These are phyloP conservation scores for Venustampulla echinocandica DNA, from an alignment of 495 filamentous ascomycete species.

Conservation along the genomic window DNA sequence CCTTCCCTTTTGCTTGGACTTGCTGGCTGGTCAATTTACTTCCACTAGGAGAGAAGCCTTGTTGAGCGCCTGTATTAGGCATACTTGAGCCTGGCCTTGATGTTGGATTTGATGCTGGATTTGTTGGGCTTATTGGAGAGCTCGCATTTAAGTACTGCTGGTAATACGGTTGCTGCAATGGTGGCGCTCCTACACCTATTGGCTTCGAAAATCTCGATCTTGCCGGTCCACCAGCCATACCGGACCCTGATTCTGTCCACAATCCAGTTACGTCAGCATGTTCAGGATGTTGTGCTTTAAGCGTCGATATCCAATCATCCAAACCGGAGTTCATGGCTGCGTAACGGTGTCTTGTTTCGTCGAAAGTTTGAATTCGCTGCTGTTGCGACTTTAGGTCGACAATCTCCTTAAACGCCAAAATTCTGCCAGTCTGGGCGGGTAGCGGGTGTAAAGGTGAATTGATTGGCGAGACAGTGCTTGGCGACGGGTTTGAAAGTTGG, in stretches of 20 bases:
- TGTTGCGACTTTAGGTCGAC: constrained; percentile 18
- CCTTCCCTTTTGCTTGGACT: constrained; percentile 71
- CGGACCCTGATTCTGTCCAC: constrained; percentile 1
- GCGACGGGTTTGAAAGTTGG: background rate
- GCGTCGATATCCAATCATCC: constrained; percentile 54
- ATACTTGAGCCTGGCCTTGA: constrained; percentile 25
- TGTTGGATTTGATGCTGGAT: constrained; percentile 30
- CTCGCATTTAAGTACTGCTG: constrained; percentile 38
- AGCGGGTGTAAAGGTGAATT: constrained; percentile 4
- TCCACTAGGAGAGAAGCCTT: constrained; percentile 23
- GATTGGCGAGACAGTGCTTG: constrained; percentile 11
- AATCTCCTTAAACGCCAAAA: constrained; percentile 21
- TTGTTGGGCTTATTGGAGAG: constrained; percentile 27
- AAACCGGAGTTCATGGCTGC: constrained; percentile 65
- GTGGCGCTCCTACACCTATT: constrained; percentile 24
- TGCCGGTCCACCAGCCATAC: constrained; percentile 19
- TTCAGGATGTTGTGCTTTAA: constrained; percentile 13
- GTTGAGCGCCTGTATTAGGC: constrained; percentile 8
- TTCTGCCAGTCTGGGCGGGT: constrained; percentile 1
- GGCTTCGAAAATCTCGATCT: constrained; percentile 40
- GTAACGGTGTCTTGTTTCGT: constrained; percentile 61
- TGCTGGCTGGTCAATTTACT: constrained; percentile 32
- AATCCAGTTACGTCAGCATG: constrained; percentile 21
- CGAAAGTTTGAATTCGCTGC: constrained; percentile 61
- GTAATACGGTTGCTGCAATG: constrained; percentile 43